Evolutionary conservation across 495 filamentous ascomycete species (phyloP), one percentile per base, ranked within the genome.

Genomic region (Lepidopterella palustris): DNA sequence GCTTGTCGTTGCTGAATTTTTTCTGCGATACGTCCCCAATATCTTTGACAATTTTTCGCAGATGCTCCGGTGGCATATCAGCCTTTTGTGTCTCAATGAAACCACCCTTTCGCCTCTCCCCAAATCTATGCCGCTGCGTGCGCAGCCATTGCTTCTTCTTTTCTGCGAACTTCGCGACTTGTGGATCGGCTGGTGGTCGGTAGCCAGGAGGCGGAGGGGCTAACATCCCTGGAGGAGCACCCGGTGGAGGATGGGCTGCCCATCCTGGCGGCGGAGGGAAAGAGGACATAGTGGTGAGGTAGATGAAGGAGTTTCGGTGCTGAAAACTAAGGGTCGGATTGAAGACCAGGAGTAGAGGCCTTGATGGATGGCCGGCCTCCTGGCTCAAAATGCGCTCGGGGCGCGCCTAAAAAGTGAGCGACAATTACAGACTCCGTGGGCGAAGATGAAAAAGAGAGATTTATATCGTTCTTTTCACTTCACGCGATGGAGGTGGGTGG

Each of bases 71-170:
- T 0, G 95, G 95, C 92, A 99, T 96, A 70, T 99, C 95, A 6
- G 90, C 90, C 80, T 99, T 99, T 72, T 97, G 91, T 21, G 91
- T 96, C 73, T 97, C 92, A 5, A 97, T 88, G 63, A 95, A 97
- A 2, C 95, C 95, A 5, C 86, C 90, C 74, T 96, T 97, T 55
- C 93, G 80, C 80, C 95, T 97, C 80, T 99, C 95, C 51, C 90
- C 88, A 64, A 97, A 99, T 47, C 95, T 86, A 70, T 89, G 92
- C 66, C 90, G 84, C 76, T 97, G 92, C 68, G 80, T 83, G 52
- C 93, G 88, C 71, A 97, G 79, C 95, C 95, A 99, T 84, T 97
- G 90, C 72, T 91, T 95, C 80, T 97, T 97, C 80, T 97, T 99
- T 75, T 95, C 87, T 55, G 90, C 88, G 71, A 97, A 96, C 76